Base-by-base conservation (phyloP, 768 basidiomycete genomes). In the Crepidotus variabilis region DNA sequence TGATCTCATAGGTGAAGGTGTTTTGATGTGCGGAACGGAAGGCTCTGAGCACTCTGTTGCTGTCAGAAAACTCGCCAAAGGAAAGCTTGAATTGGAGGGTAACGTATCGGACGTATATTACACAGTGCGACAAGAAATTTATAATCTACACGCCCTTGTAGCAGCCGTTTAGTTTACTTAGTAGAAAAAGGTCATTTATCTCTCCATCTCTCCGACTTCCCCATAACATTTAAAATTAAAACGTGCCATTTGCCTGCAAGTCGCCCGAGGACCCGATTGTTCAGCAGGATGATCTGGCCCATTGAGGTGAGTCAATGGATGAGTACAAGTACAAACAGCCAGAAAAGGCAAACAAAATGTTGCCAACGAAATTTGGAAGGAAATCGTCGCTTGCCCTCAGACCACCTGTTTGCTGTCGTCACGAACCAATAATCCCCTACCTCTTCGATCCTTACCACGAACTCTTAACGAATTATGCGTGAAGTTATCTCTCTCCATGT, bases 401-500 rank as follows among this genome's bases (percentile, higher is more conserved):
- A 71, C 69, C 67, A 70, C 67, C 28, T 28, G 28, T 28, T 28
- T 28, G 28, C 28, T 28, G 28, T 28, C 57, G 61, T 55, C 58
- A 51, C 59, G 54, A 55, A 59, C 59, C 28, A 28, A 28, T 28
- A 28, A 28, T 28, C 54, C 67, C 60, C 59, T 60, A 52, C 48
- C 39, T 59, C 50, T 59, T 59, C 54, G 36, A 55, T 51, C 48
- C 55, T 49, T 43, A 35, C 39, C 32, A 47, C 60, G 32, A 59
- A 57, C 57, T 53, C 58, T 22, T 59, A 61, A 69, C 66, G 51
- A 67, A 68, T 60, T 71, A 91, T 92, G 90, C 87, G 90, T 75
- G 90, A 92, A 87, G 93, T 97, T 69, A 95, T 97, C 75, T 95
- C 92, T 70, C 77, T 97, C 63, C 93, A 97, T 69, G 92, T 97